Evolutionary conservation across 2,329 filamentous ascomycete species (phyloP).

Genomic region (Talaromyces pinophilus): DNA sequence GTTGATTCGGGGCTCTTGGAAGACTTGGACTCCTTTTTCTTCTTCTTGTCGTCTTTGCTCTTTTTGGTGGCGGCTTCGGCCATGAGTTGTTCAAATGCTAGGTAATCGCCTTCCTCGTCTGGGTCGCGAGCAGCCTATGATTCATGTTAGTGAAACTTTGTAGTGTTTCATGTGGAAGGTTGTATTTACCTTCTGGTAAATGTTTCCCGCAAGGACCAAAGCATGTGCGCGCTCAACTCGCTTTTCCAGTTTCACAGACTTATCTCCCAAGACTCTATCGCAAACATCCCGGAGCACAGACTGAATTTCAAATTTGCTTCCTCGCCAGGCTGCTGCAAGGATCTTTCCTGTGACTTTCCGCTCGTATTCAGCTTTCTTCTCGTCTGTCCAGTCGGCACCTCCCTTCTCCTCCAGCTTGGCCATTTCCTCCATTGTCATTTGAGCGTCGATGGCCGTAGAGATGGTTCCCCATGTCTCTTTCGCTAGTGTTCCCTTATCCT

Average conservation of each 20-base stretch:
- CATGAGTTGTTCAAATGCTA: conserved; percentile 97
- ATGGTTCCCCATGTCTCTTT: conserved; percentile 99
- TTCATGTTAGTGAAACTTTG: conserved; percentile 14
- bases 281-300: conserved; percentile 93
- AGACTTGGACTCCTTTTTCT: conserved; percentile 57
- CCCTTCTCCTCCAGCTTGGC: conserved; percentile 91
- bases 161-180: not conserved
- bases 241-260: conserved; percentile 79
- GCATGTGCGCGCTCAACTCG: conserved; percentile 88
- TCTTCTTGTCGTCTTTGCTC: conserved; percentile 74
- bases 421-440: conserved; percentile 99
- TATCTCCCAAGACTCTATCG: conserved; percentile 78
- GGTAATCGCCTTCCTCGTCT: conserved; percentile 97
- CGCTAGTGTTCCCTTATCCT: conserved; percentile 93
- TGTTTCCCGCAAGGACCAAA: conserved; percentile 81
- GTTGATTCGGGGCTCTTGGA: conserved; percentile 17
- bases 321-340: conserved; percentile 91
- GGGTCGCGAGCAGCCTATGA: conserved; percentile 78
- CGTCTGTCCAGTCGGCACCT: conserved; percentile 97
- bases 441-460: conserved; percentile 90
- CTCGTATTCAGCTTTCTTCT: conserved; percentile 94
- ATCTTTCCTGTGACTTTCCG: conserved; percentile 97
- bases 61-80: conserved; percentile 96
- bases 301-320: conserved; percentile 97
- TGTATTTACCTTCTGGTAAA: conserved; percentile 74